Evolutionary conservation across 768 basidiomycete species (phyloP).

Genomic region (Multifurca ochricompacta): DNA sequence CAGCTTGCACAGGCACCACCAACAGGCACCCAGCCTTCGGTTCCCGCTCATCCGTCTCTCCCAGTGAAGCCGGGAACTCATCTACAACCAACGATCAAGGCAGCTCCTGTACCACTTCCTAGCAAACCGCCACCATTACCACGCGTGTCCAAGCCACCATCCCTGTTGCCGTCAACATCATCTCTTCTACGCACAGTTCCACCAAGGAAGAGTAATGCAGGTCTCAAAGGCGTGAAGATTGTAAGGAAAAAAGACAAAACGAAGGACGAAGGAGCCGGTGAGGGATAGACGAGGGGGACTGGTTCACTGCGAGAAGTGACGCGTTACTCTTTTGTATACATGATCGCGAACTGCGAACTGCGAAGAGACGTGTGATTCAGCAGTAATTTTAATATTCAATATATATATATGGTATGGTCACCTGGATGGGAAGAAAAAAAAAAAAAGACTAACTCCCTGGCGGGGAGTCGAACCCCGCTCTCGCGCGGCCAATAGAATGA

Average conservation of each 20-base stretch:
- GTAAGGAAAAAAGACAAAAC: slow-evolving; percentile 23
- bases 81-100: background rate
- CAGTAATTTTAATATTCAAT: no score
- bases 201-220: slow-evolving; percentile 10
- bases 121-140: background rate
- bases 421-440: background rate
- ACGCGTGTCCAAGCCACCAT: slow-evolving; percentile 4
- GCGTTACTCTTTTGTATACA: background rate
- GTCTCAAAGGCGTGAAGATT: slow-evolving; percentile 25
- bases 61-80: slow-evolving; percentile 1
- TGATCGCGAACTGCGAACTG: no score
- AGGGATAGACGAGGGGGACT: background rate
- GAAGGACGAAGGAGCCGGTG: slow-evolving; percentile 4
- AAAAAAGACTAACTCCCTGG: slow-evolving; percentile 27
- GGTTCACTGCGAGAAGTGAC: background rate
- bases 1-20: slow-evolving; percentile 48
- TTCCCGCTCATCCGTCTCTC: slow-evolving; percentile 29
- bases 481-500: slow-evolving; percentile 28
- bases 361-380: no score
- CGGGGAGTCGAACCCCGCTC: slow-evolving; percentile 43
- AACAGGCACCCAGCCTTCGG: slow-evolving; percentile 17
- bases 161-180: background rate
- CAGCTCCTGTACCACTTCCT: background rate
- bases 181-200: background rate
- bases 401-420: no score